Percentiles rank a stretch among this genome's conserved stretches.
Conservation (phyloP, 1,284 basidiomycete genomes). For the Dichomitus squalens region DNA sequence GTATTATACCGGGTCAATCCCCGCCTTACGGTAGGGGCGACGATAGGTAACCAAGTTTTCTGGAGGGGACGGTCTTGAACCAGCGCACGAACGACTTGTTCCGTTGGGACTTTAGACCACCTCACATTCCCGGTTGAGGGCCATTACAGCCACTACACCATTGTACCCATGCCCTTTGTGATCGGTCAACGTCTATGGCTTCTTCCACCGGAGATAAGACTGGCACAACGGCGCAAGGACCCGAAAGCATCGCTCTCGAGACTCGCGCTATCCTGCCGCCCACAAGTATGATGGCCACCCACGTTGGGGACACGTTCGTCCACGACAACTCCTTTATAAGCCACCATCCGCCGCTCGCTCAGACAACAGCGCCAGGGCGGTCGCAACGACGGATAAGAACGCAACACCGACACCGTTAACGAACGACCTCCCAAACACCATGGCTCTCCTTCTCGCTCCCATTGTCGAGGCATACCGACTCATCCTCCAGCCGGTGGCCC, state of each 20-base stretch:
- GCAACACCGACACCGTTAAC: not conserved
- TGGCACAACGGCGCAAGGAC: not conserved
- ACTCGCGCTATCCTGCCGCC: not conserved
- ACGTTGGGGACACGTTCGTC: constrained; percentile 10
- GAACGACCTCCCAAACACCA: constrained; percentile 1
- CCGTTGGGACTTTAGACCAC: constrained; percentile 63
- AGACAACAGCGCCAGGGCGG: not conserved
- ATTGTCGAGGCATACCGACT: constrained; percentile 56
- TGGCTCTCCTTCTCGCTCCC: constrained; percentile 38
- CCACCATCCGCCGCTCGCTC: not conserved
- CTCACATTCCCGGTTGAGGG: constrained; percentile 79
- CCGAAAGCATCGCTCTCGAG: not conserved
- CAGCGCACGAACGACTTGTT: constrained; percentile 69
- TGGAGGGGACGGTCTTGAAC: constrained; percentile 89
- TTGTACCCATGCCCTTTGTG: constrained; percentile 28
- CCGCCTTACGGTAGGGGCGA: constrained; percentile 59
- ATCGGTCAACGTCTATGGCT: not conserved
- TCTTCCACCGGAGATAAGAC: not conserved
- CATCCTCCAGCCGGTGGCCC: constrained; percentile 60
- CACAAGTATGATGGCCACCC: not conserved
- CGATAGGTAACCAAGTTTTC: constrained; percentile 83
- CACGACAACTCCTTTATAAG: not conserved
- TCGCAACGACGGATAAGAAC: not conserved
- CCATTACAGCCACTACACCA: constrained; percentile 79
- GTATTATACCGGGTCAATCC: constrained; percentile 75